Percentiles rank a stretch among this genome's conserved stretches.
Conservation (phyloP, 192 early-diverging fungal genomes). For the Piromyces finnis region DNA sequence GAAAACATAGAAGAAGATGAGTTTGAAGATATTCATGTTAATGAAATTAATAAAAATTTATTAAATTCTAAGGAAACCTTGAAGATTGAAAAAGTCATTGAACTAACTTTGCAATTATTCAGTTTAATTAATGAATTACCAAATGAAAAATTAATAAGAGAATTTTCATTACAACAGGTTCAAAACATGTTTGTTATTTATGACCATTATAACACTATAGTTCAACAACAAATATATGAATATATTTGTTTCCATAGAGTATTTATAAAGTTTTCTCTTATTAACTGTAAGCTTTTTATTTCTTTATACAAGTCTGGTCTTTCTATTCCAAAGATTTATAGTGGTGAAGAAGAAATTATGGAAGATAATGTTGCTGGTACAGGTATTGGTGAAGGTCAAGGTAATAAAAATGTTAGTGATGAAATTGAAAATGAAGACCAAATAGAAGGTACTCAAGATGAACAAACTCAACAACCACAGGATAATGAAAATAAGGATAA, state of each 20-base stretch:
- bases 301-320: conserved; percentile 67
- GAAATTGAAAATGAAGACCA: conserved; percentile 96
- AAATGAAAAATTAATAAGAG: neutral
- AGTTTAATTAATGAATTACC: neutral
- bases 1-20: neutral
- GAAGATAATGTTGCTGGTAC: conserved; percentile 58
- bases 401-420: conserved; percentile 83
- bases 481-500: conserved; percentile 33
- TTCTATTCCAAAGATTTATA: conserved; percentile 54
- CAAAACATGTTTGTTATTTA: neutral
- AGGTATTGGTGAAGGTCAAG: conserved; percentile 78
- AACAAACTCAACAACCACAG: conserved; percentile 26
- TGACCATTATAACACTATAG: neutral
- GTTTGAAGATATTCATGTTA: neutral
- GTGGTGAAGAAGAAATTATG: conserved; percentile 37
- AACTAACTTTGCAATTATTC: neutral
- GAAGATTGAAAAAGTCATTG: neutral
- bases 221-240: neutral
- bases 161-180: neutral
- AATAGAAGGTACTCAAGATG: conserved; percentile 73
- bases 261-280: conserved; percentile 48
- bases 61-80: neutral
- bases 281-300: conserved; percentile 49
- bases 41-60: neutral
- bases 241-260: conserved; percentile 28